Evolutionary conservation across 2,329 filamentous ascomycete genomes (phyloP).

Genomic region (Capronia americana): DNA sequence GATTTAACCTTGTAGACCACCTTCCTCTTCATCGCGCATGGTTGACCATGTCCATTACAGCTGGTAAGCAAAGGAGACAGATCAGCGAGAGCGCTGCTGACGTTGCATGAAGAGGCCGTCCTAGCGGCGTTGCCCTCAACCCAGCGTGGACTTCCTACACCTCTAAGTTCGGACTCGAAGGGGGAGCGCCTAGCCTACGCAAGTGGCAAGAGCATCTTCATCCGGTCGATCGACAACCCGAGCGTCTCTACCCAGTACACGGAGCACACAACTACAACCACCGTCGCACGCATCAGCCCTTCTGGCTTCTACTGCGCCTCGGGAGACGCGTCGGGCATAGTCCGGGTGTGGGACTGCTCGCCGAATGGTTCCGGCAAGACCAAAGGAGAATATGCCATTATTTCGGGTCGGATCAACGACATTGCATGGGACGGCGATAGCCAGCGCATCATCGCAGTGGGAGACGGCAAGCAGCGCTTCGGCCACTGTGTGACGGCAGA

Average conservation of each 20-base stretch:
- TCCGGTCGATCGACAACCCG: slow-evolving; percentile 92
- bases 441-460: slow-evolving; percentile 93
- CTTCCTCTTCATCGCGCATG: slow-evolving; percentile 18
- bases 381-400: slow-evolving; percentile 93
- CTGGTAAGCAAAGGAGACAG: slow-evolving; percentile 44
- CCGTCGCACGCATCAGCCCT: slow-evolving; percentile 90
- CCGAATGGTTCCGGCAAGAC: slow-evolving; percentile 76
- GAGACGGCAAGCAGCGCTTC: slow-evolving; percentile 90
- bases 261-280: slow-evolving; percentile 85
- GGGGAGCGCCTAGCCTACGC: slow-evolving; percentile 93
- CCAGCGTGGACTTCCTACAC: slow-evolving; percentile 83
- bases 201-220: slow-evolving; percentile 94
- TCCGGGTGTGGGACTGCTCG: slow-evolving; percentile 89
- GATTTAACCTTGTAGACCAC: not conserved
- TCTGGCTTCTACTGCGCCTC: slow-evolving; percentile 95
- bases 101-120: slow-evolving; percentile 64
- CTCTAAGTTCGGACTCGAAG: slow-evolving; percentile 84
- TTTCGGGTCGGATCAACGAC: slow-evolving; percentile 93
- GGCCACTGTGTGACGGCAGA: slow-evolving; percentile 94
- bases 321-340: slow-evolving; percentile 81
- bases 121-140: slow-evolving; percentile 86
- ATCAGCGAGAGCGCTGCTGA: not conserved
- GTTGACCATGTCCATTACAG: slow-evolving; percentile 52
- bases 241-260: slow-evolving; percentile 87
- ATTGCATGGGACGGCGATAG: slow-evolving; percentile 97